Evolutionary conservation across 257 asterid species (phyloP).

Genomic region (Coffea eugenioides): DNA sequence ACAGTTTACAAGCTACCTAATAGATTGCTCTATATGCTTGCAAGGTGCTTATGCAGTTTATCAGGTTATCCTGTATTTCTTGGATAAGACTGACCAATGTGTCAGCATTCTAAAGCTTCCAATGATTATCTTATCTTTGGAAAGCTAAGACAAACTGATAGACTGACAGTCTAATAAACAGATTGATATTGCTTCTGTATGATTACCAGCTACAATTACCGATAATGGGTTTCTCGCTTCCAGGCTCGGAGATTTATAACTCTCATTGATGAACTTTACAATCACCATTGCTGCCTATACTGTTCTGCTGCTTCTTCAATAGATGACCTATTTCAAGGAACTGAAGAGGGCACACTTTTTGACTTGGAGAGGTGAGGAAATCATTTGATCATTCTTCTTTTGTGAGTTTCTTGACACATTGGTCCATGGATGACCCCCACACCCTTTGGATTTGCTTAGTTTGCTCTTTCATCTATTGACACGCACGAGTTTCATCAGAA

Average conservation of each 20-base stretch:
- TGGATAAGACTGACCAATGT: neutral
- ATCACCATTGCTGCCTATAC: constrained; percentile 82
- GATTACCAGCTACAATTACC: neutral
- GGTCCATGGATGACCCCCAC: neutral
- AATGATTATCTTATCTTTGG: neutral
- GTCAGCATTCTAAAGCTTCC: neutral
- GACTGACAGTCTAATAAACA: neutral
- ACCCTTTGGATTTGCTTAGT: neutral
- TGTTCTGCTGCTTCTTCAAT: constrained; percentile 75
- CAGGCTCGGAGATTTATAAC: constrained; percentile 99
- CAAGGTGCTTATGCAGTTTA: neutral
- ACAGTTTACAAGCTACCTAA: neutral
- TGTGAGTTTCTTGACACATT: neutral
- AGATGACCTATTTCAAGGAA: constrained; percentile 93
- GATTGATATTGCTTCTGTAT: neutral
- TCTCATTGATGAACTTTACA: constrained; percentile 92
- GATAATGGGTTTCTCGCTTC: constrained; percentile 5
- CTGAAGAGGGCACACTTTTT: constrained; percentile 86
- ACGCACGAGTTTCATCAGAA: neutral
- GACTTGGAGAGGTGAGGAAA: constrained; percentile 81
- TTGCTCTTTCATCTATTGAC: no score
- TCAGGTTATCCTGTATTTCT: neutral
- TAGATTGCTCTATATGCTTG: neutral
- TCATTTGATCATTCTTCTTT: constrained; percentile 1
- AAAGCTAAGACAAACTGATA: neutral